Evolutionary conservation across 768 basidiomycete species (phyloP), one percentile per base, ranked within the genome.

Genomic region (Lentinula raphanica): DNA sequence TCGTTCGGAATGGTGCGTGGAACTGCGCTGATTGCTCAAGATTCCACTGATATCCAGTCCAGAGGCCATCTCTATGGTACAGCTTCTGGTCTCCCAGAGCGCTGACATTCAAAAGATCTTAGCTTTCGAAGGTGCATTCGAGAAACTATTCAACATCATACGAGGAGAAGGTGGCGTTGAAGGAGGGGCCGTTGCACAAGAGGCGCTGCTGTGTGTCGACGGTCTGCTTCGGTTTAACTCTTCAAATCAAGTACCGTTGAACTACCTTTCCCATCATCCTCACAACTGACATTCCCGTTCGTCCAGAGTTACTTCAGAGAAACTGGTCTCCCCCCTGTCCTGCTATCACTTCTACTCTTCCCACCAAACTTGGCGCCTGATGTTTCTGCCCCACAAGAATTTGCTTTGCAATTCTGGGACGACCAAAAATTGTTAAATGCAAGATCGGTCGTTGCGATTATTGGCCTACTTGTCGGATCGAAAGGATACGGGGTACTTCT

Each of bases 361-460:
- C 90, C 88, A 29, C 79, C 83, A 28, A 79, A 76, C 46, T 70
- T 90, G 1, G 80, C 81, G 31, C 69, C 81, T 25, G 78, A 81
- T 56, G 80, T 83, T 55, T 65, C 76, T 5, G 79, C 81, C n/a
- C 90, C 87, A 1, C 92, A 97, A 68, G 88, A 92, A 61, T 98
- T 98, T 71, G 88, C 94, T 1, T 74, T 98, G 45, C 97, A 99
- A 68, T 94, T 94, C 71, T 99, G 97, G 97, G 92, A 95, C 63
- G 81, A 86, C 40, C 90, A 94, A 69, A 99, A 98, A 71, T 72
- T 81, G n/a, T 72, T 81, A 23, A 98, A 97, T 66, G 84, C 87
- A 1, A 78, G 81, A 0, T 72, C 94, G n/a, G 83, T 92, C 7
- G 75, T 98, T 2, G 86, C 86, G 19, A 83, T 97, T 59, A 85